Evolutionary conservation across 768 basidiomycete species (phyloP).

Genomic region (Podaxis sp.): DNA sequence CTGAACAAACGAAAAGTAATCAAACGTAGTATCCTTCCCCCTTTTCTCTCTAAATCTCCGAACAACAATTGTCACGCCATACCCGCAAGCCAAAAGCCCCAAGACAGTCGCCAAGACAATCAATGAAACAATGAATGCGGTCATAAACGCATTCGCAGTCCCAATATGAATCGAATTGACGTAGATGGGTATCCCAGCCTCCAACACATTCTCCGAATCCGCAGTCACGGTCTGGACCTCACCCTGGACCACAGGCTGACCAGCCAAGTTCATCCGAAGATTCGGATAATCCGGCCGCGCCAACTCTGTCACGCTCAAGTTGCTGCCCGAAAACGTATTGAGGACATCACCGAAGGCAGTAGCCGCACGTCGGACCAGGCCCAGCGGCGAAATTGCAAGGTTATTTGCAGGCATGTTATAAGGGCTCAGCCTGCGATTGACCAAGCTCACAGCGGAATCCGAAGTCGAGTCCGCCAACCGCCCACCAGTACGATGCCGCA

Average conservation of each 20-base stretch:
- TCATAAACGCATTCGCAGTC: conserved; percentile 88
- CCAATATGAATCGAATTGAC: conserved; percentile 76
- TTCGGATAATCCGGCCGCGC: not conserved
- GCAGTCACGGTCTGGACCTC: conserved; percentile 67
- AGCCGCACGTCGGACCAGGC: not conserved
- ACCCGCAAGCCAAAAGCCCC: conserved; percentile 50
- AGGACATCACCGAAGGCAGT: not conserved
- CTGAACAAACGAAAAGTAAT: conserved; percentile 45
- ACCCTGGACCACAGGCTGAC: conserved; percentile 25
- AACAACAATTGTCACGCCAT: conserved; percentile 37
- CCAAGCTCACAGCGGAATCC: conserved; percentile 65
- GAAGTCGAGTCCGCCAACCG: conserved; percentile 57
- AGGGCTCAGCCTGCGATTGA: conserved; percentile 80
- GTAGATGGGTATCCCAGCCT: conserved; percentile 82
- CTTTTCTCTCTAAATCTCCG: conserved; percentile 23
- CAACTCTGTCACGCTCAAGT: not conserved
- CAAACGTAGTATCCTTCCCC: conserved; percentile 18
- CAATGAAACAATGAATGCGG: conserved; percentile 73
- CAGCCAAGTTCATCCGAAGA: conserved; percentile 1
- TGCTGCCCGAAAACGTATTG: not conserved
- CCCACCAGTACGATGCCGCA: conserved; percentile 85
- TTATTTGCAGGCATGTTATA: conserved; percentile 44
- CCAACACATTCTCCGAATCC: conserved; percentile 61
- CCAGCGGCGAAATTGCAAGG: not conserved
- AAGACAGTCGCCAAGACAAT: conserved; percentile 63